These are phyloP conservation scores for Naumovozyma dairenensis DNA, from an alignment of 805 yeast species.

Conservation along the genomic window DNA sequence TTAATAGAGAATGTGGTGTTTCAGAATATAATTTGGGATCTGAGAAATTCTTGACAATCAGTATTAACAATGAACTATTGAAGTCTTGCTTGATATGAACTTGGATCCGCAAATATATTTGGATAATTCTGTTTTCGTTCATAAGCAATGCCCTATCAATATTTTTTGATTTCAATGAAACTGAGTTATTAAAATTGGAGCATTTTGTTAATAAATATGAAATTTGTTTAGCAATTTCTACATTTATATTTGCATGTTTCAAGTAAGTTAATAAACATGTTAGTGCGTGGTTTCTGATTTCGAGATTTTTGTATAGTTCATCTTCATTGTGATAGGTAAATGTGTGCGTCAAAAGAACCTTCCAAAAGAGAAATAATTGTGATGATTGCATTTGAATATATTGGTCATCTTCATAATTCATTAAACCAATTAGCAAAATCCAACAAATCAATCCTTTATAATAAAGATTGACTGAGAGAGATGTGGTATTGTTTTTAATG, in stretches of 20 bases:
- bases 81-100: conserved; percentile 29
- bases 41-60: conserved; percentile 35
- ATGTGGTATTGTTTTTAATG: conserved; percentile 30
- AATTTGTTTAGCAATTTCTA: conserved; percentile 36
- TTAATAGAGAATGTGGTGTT: conserved; percentile 8
- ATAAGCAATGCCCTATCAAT: conserved; percentile 27
- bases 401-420: conserved; percentile 45
- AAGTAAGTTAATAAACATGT: conserved; percentile 48
- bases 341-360: conserved; percentile 43
- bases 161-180: conserved; percentile 17
- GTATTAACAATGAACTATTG: conserved; percentile 34
- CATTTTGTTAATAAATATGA: conserved; percentile 41
- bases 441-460: conserved; percentile 42
- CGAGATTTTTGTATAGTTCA: conserved; percentile 33
- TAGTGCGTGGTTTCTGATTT: conserved; percentile 49
- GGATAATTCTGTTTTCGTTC: conserved; percentile 37
- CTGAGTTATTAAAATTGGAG: conserved; percentile 26
- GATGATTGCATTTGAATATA: conserved; percentile 46
- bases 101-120: conserved; percentile 34
- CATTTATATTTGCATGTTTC: conserved; percentile 31
- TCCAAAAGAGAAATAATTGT: conserved; percentile 58
- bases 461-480: conserved; percentile 26
- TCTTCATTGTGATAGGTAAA: conserved; percentile 33
- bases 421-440: conserved; percentile 53
- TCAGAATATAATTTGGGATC: conserved; percentile 33